Conservation (phyloP, 2,329 filamentous ascomycete genomes). For the Colletotrichum tofieldiae region DNA sequence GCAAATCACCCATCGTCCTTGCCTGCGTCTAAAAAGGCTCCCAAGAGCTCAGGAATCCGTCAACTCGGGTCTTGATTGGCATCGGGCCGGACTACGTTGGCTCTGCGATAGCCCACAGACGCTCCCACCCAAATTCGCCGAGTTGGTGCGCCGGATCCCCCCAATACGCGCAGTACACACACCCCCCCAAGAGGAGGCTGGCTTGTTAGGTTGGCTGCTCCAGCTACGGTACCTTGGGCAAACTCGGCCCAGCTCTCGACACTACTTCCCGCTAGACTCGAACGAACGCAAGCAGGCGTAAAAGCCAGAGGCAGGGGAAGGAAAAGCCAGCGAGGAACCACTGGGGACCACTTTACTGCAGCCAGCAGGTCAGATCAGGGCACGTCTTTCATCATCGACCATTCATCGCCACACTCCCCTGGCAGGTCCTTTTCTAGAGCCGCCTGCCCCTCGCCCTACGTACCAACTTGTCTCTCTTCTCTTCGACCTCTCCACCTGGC, state of each 20-base stretch:
- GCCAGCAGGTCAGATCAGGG: slow-evolving; percentile 42
- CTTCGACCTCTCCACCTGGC: slow-evolving; percentile 37
- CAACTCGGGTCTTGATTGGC: slow-evolving; percentile 39
- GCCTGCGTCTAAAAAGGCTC: not conserved
- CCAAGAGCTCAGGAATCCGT: slow-evolving; percentile 22
- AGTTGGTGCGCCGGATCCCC: slow-evolving; percentile 39
- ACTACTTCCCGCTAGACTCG: slow-evolving; percentile 35
- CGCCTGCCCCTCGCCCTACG: slow-evolving; percentile 40
- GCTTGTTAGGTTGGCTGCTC: slow-evolving; percentile 26
- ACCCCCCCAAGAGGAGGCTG: slow-evolving; percentile 30
- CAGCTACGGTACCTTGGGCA: slow-evolving; percentile 24
- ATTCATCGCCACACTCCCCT: slow-evolving; percentile 44
- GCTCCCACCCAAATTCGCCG: slow-evolving; percentile 42
- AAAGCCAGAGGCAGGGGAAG: slow-evolving; percentile 41
- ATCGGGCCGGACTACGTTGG: slow-evolving; percentile 39
- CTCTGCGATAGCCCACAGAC: slow-evolving; percentile 41
- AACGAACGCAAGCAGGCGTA: slow-evolving; percentile 43
- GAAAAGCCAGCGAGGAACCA: slow-evolving; percentile 41
- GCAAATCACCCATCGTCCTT: slow-evolving; percentile 9
- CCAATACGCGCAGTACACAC: slow-evolving; percentile 18
- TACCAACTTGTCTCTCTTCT: slow-evolving; percentile 41
- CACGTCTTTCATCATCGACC: slow-evolving; percentile 45
- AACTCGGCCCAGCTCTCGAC: slow-evolving; percentile 39
- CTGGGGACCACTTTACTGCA: slow-evolving; percentile 41
- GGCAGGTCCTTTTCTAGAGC: slow-evolving; percentile 42